phyloP scores from a whole-genome alignment of 2,329 filamentous ascomycete species.

The Colletotrichum viniferum region DNA sequence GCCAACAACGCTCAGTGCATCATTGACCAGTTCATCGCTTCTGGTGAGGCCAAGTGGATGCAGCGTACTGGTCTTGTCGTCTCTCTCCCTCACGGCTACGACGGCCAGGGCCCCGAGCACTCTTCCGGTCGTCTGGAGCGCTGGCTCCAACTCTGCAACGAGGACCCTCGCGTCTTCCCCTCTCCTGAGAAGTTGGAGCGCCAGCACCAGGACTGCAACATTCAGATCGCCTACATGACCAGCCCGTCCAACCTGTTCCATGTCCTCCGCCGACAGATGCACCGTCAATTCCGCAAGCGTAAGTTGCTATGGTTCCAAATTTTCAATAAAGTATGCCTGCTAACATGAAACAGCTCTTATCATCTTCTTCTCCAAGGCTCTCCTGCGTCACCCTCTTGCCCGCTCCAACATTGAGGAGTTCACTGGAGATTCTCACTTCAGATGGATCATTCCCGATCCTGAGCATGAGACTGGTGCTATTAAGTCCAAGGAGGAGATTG shows the following conservation, averaged over 20 bases:
- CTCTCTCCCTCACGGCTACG: slow-evolving; percentile 96
- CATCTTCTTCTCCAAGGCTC: slow-evolving; percentile 97
- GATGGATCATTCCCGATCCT: slow-evolving; percentile 93
- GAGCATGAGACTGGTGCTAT: slow-evolving; percentile 79
- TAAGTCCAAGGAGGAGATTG: slow-evolving; percentile 82
- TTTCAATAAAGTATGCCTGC: slow-evolving; percentile 26
- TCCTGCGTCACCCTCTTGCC: slow-evolving; percentile 91
- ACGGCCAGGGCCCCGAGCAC: slow-evolving; percentile 97
- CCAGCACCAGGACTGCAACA: slow-evolving; percentile 99
- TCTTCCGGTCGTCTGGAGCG: slow-evolving; percentile 97
- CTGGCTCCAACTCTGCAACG: slow-evolving; percentile 96
- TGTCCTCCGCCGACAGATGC: slow-evolving; percentile 94
- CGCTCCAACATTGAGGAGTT: slow-evolving; percentile 92
- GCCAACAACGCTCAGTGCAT: slow-evolving; percentile 99
- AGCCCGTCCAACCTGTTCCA: slow-evolving; percentile 96
- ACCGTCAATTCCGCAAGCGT: slow-evolving; percentile 99
- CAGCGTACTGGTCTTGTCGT: slow-evolving; percentile 96
- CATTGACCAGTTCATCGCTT: slow-evolving; percentile 98
- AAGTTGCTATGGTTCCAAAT: slow-evolving; percentile 42
- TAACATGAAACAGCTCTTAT: slow-evolving; percentile 70
- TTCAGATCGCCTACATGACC: slow-evolving; percentile 99
- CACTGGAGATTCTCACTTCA: slow-evolving; percentile 88
- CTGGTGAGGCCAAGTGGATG: slow-evolving; percentile 98
- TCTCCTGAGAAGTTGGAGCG: slow-evolving; percentile 86
- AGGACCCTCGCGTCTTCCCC: slow-evolving; percentile 94